Base-by-base conservation (phyloP, 2,329 filamentous ascomycete genomes). In the Beauveria brongniartii region DNA sequence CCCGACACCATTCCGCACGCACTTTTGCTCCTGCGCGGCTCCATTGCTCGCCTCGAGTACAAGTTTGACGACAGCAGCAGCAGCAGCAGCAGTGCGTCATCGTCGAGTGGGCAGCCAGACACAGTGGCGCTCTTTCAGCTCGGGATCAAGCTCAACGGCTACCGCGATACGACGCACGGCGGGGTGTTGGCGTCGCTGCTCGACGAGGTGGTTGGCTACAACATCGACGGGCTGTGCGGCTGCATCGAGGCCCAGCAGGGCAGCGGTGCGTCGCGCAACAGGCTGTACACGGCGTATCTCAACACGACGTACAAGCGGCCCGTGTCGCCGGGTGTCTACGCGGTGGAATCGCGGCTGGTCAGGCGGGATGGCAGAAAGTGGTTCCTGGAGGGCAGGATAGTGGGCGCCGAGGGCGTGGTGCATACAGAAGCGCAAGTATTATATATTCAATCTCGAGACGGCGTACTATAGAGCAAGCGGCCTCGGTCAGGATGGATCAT, bases 111-210 rank as follows among this genome's bases (percentile, higher is more conserved):
- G 41, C 24, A 5, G 10, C 56, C 56, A 0, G 56, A 59, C 40
- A 53, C 44, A 7, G 56, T 53, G 2, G 20, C 34, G 26, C 56
- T 59, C 37, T 43, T 59, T 24, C 34, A 52, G 34, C 3, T 59
- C 48, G 56, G 56, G 3, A 18, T 24, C 24, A 59, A 59, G 56
- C 47, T 59, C 37, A 59, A 59, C 34, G 56, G 56, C 22, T 59
- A 52, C 24, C 56, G 48, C 47, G 48, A 59, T 40, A 59, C 56
- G 3, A 48, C 44, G 40, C 56, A 59, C 37, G 56, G 56, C 22
- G 56, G 56, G 2, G n/a, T 59, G 14, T 40, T 59, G 24, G 56
- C 56, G 18, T 37, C 48, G 47, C 47, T 59, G 40, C 56, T 59
- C 10, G 56, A 59, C 48, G 56, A 59, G 48, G 47, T 51, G 3